phyloP scores from a whole-genome alignment of 768 basidiomycete genomes.

The Collybia mongolica region DNA sequence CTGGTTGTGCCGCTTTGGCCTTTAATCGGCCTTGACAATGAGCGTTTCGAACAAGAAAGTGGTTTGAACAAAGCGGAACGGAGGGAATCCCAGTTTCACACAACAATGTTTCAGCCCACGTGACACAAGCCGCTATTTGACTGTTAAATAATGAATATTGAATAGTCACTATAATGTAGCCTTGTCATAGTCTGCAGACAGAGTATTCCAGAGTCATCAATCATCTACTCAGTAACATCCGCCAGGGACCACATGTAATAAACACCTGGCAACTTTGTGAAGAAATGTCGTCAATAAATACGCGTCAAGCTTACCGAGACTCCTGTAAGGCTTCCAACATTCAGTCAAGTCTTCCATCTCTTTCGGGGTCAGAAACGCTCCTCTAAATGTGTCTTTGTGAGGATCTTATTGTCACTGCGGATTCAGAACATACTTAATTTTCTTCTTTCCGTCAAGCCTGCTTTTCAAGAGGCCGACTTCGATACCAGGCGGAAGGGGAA shows the following conservation, averaged over 20 bases:
- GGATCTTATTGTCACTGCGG: constrained; percentile 3
- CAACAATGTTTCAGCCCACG: too few relatives aligned
- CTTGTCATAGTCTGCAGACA: too few relatives aligned
- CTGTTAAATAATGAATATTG: too few relatives aligned
- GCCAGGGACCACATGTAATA: constrained; percentile 90
- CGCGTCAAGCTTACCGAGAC: constrained; percentile 53
- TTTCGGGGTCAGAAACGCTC: constrained; percentile 69
- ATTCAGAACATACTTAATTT: constrained; percentile 56
- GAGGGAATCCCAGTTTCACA: too few relatives aligned
- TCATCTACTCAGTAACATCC: constrained; percentile 25
- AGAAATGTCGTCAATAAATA: background rate
- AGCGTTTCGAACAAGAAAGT: constrained; percentile 8
- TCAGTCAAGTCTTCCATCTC: constrained; percentile 83
- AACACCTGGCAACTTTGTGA: constrained; percentile 44
- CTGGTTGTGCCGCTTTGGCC: too few relatives aligned
- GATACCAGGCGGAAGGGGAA: constrained; percentile 58
- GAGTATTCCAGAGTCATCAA: background rate
- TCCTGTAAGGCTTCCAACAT: constrained; percentile 80
- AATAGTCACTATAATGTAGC: too few relatives aligned
- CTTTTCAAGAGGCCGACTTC: constrained; percentile 55
- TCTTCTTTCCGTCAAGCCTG: constrained; percentile 66
- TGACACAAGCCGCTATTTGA: too few relatives aligned
- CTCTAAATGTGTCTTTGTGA: constrained; percentile 38
- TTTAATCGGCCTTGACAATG: constrained; percentile 7
- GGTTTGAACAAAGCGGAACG: background rate